Conservation (phyloP, 768 basidiomycete genomes). For the Lactarius trivialis region DNA sequence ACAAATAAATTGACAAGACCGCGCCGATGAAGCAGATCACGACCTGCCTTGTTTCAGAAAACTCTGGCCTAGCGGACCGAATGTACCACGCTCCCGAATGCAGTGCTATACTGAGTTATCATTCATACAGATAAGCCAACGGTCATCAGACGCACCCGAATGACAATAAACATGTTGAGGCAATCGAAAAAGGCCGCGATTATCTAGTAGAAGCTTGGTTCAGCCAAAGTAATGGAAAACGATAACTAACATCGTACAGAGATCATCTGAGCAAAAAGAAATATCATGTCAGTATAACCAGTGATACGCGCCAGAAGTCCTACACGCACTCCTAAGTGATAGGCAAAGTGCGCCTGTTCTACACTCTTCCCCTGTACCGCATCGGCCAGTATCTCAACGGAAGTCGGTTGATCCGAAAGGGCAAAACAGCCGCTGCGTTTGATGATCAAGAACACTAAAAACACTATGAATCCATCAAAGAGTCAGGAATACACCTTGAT, state of each 20-base stretch:
- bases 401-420: conserved; percentile 2
- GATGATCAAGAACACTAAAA: background rate
- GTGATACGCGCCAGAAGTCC: background rate
- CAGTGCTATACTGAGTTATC: conserved; percentile 6
- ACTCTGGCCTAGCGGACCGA: conserved; percentile 11
- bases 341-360: background rate
- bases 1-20: background rate
- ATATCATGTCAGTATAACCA: background rate
- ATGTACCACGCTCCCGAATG: conserved; percentile 8
- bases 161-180: conserved; percentile 11
- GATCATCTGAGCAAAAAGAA: conserved; percentile 3
- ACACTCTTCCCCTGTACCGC: too few relatives aligned
- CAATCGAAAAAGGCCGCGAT: conserved; percentile 7
- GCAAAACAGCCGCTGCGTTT: conserved; percentile 10
- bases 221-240: background rate
- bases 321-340: conserved; percentile 17
- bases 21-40: background rate
- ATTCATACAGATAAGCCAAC: background rate
- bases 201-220: background rate
- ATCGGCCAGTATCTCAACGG: too few relatives aligned
- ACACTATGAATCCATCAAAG: conserved; percentile 4
- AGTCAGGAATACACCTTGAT: background rate
- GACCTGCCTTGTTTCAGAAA: conserved; percentile 20
- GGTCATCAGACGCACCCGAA: background rate
- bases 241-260: background rate